Evolutionary conservation across 2,329 filamentous ascomycete species (phyloP).

Genomic region (Fusarium sp.): DNA sequence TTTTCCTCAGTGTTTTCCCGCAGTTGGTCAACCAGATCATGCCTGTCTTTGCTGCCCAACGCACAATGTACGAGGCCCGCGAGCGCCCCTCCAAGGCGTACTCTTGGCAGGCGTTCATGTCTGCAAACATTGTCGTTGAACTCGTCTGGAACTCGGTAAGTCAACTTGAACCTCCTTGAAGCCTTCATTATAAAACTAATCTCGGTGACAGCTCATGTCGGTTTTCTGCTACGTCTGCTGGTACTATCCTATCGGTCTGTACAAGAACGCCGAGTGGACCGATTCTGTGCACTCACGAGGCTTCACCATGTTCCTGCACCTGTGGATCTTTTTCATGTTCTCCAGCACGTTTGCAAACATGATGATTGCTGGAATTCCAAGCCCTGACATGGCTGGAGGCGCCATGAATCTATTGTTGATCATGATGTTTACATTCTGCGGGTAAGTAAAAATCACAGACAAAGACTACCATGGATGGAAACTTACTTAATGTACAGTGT

Average conservation of each 20-base stretch:
- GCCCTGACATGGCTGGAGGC: conserved; percentile 72
- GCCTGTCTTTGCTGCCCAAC: neutral
- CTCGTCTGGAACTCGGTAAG: neutral
- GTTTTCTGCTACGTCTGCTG: neutral
- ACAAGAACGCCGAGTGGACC: neutral
- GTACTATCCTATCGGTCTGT: neutral
- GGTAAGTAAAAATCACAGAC: neutral
- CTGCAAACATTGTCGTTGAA: neutral
- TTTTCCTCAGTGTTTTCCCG: neutral
- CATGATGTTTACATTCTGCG: neutral
- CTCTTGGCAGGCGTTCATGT: neutral
- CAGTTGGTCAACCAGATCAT: neutral
- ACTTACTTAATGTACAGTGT: conserved; percentile 23
- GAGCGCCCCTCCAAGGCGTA: neutral
- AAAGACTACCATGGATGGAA: neutral
- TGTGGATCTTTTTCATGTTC: neutral
- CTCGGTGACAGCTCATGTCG: neutral
- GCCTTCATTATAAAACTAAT: neutral
- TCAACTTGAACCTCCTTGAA: neutral
- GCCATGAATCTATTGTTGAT: conserved; percentile 66
- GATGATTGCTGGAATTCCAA: conserved; percentile 63
- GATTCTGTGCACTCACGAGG: neutral
- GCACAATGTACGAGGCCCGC: neutral
- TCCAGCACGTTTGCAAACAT: conserved; percentile 31
- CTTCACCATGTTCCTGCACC: neutral